Conservation (phyloP, 345 rosid genomes). For the Populus alba region DNA sequence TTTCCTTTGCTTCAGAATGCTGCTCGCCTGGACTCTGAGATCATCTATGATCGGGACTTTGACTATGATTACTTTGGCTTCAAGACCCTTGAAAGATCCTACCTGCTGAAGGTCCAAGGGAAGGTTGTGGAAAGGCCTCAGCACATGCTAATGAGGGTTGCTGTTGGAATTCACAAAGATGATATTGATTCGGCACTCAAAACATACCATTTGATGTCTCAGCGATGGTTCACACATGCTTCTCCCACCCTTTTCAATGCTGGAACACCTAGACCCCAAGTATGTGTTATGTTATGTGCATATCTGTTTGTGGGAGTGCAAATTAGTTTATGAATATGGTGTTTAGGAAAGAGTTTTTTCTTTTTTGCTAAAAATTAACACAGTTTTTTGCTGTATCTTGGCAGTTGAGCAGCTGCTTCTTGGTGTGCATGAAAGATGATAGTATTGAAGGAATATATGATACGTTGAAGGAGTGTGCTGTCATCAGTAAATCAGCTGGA, state of each 20-base stretch:
- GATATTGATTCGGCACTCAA: constrained; percentile 66
- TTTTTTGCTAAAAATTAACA: background rate
- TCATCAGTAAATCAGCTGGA: constrained; percentile 92
- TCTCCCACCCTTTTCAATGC: constrained; percentile 92
- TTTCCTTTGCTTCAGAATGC: constrained; percentile 53
- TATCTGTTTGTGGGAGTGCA: background rate
- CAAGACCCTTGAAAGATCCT: constrained; percentile 89
- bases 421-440: constrained; percentile 90
- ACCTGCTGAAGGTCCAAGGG: constrained; percentile 81
- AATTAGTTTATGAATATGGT: background rate
- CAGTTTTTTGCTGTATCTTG: constrained; percentile 6
- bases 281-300: constrained; percentile 15
- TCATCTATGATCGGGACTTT: constrained; percentile 84
- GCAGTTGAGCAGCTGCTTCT: constrained; percentile 89
- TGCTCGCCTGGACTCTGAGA: constrained; percentile 77
- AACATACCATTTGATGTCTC: constrained; percentile 92
- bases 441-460: constrained; percentile 94
- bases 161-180: constrained; percentile 81
- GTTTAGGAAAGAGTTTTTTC: background rate
- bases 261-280: constrained; percentile 90
- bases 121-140: constrained; percentile 87
- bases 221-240: constrained; percentile 95
- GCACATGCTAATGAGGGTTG: constrained; percentile 94
- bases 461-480: constrained; percentile 89
- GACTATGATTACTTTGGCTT: constrained; percentile 94